These are phyloP conservation scores for Athelia psychrophila DNA, from an alignment of 1,284 basidiomycete genomes.

Conservation along the genomic window DNA sequence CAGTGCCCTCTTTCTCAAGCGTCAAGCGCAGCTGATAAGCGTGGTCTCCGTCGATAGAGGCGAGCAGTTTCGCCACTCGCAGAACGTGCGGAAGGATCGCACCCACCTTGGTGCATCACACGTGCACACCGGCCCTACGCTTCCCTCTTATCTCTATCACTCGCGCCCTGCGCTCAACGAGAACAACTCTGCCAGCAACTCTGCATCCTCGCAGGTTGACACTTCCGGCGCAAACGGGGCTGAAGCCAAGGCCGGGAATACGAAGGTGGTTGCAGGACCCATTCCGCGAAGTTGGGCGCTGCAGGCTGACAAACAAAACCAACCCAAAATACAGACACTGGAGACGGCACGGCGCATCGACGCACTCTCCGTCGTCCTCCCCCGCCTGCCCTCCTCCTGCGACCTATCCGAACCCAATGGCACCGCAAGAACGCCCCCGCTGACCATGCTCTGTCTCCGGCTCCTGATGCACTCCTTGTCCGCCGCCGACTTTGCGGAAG, in stretches of 20 bases:
- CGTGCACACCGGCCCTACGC: slow-evolving; percentile 34
- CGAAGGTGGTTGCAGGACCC: slow-evolving; percentile 39
- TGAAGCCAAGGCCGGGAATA: no score
- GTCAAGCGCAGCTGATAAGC: slow-evolving; percentile 1
- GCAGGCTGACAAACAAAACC: slow-evolving; percentile 4
- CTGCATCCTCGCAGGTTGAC: slow-evolving; percentile 1
- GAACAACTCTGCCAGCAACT: slow-evolving; percentile 8
- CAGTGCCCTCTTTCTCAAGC: not conserved
- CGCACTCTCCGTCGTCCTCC: slow-evolving; percentile 51
- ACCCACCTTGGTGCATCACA: slow-evolving; percentile 24
- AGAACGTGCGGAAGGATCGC: slow-evolving; percentile 47
- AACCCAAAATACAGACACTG: slow-evolving; percentile 12
- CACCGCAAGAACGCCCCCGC: slow-evolving; percentile 29
- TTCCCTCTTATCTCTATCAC: slow-evolving; percentile 37
- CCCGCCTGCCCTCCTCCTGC: slow-evolving; percentile 20
- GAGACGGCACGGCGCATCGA: slow-evolving; percentile 43
- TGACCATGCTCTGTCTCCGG: slow-evolving; percentile 53
- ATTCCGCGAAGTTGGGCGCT: slow-evolving; percentile 46
- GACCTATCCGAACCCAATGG: slow-evolving; percentile 3
- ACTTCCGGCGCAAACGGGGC: not conserved
- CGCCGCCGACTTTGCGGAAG: slow-evolving; percentile 37
- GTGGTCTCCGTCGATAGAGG: slow-evolving; percentile 37
- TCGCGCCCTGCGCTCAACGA: slow-evolving; percentile 13
- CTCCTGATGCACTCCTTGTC: slow-evolving; percentile 29
- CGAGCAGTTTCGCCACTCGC: slow-evolving; percentile 63